Percentiles rank a stretch among this genome's conserved stretches.
Evolutionary conservation across 495 filamentous ascomycete species (phyloP).

Genomic region (Hypoxylon trugodes): DNA sequence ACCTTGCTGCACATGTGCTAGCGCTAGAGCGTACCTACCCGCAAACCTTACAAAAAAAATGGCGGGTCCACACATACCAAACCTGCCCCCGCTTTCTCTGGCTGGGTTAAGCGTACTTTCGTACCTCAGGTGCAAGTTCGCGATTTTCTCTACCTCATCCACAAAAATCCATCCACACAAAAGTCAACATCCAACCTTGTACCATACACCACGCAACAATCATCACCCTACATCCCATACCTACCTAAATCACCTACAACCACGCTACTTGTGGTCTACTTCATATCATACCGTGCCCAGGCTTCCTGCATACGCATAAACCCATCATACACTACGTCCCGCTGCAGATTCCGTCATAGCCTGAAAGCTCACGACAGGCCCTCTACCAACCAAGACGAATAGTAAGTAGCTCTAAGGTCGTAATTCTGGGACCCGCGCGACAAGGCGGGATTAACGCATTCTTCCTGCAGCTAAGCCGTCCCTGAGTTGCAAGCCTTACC

Average conservation of each 20-base stretch:
- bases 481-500: conserved; percentile 56
- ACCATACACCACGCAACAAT: conserved; percentile 35
- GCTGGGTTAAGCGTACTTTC: too few species aligned
- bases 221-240: conserved; percentile 20
- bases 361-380: conserved; percentile 55
- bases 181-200: conserved; percentile 41
- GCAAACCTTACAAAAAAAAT: too few species aligned
- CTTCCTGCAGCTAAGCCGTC: conserved; percentile 58
- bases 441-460: conserved; percentile 56
- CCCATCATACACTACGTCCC: conserved; percentile 43
- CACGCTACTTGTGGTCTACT: conserved; percentile 25
- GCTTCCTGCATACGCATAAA: conserved; percentile 37
- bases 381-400: conserved; percentile 41
- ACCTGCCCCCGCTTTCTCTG: too few species aligned
- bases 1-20: too few species aligned
- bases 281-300: conserved; percentile 31
- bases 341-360: conserved; percentile 56
- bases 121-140: conserved; percentile 35
- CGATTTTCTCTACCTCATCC: conserved; percentile 30
- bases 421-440: conserved; percentile 51
- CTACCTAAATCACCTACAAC: conserved; percentile 20
- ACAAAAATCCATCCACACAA: conserved; percentile 36
- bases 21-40: too few species aligned
- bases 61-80: too few species aligned
- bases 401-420: conserved; percentile 50